phyloP scores from a whole-genome alignment of 257 asterid genomes.

The Solanum lycopersicoides region DNA sequence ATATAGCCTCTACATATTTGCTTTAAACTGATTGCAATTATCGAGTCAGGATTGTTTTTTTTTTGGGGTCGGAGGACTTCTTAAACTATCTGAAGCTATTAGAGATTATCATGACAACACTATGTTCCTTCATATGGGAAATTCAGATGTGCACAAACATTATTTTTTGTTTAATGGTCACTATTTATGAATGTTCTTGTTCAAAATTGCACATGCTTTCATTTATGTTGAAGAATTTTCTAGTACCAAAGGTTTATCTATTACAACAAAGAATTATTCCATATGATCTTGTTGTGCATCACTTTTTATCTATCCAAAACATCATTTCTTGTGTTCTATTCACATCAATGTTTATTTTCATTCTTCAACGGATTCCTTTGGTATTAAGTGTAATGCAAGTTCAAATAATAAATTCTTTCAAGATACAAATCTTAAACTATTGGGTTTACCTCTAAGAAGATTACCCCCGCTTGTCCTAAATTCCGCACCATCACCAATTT shows the following conservation, averaged over 20 bases:
- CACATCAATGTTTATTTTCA: too few relatives aligned
- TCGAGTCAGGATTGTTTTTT: neutral
- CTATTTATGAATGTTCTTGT: neutral
- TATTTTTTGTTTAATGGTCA: neutral
- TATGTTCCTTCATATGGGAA: conserved; percentile 79
- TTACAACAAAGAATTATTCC: neutral
- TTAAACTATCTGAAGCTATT: conserved; percentile 92
- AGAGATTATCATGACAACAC: conserved; percentile 81
- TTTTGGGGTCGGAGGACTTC: conserved; percentile 51
- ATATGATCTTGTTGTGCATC: neutral
- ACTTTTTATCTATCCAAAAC: too few relatives aligned
- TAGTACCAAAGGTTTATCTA: neutral
- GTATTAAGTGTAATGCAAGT: too few relatives aligned
- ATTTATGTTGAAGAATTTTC: neutral
- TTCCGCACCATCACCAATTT: conserved; percentile 37
- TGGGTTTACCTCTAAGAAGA: conserved; percentile 90
- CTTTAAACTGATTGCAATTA: too few relatives aligned
- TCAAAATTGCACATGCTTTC: conserved; percentile 46
- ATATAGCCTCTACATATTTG: neutral
- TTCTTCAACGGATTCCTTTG: too few relatives aligned
- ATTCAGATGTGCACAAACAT: neutral
- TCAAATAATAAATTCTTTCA: conserved; percentile 60
- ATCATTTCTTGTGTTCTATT: too few relatives aligned
- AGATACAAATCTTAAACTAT: conserved; percentile 54
- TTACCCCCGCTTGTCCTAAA: conserved; percentile 55